Conservation (phyloP, 2,329 filamentous ascomycete species). For the Taxawa tesnikishii region DNA sequence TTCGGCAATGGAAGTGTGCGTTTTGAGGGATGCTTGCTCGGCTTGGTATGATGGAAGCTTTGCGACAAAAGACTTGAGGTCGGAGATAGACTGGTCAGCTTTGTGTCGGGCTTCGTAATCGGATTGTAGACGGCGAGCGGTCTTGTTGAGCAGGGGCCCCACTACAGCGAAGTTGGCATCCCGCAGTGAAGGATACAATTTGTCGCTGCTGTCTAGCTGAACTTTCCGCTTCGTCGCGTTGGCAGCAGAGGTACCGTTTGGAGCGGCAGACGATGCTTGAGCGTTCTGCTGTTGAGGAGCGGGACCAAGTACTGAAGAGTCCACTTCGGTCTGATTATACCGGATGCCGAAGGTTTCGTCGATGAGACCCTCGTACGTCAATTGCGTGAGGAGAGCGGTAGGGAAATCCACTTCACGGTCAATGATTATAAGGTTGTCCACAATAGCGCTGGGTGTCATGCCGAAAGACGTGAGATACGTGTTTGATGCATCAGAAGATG, state of each 20-base stretch:
- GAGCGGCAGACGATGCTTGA: constrained; percentile 14
- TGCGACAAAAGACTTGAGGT: constrained; percentile 89
- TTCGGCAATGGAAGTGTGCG: constrained; percentile 84
- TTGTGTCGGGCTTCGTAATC: constrained; percentile 79
- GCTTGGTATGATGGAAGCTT: constrained; percentile 86
- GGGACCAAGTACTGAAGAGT: constrained; percentile 75
- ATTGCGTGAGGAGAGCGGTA: constrained; percentile 80
- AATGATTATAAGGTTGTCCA: constrained; percentile 87
- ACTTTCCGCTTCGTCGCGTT: constrained; percentile 61
- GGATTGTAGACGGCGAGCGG: constrained; percentile 70
- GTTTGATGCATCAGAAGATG: constrained; percentile 22
- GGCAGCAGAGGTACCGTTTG: constrained; percentile 44
- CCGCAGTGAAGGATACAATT: constrained; percentile 74
- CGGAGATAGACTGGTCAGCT: constrained; percentile 73
- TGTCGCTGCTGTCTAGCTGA: constrained; percentile 76
- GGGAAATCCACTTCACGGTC: constrained; percentile 92
- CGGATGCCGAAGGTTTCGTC: constrained; percentile 88
- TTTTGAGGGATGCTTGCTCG: constrained; percentile 83
- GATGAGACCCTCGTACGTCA: constrained; percentile 92
- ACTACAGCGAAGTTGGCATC: constrained; percentile 95
- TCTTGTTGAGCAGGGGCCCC: constrained; percentile 76
- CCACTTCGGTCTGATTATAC: constrained; percentile 86
- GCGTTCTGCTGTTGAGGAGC: constrained; percentile 35
- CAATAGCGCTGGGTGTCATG: constrained; percentile 71
- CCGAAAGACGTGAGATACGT: constrained; percentile 45